phyloP scores from a whole-genome alignment of 1,139 yeast genomes.

The Sugiyamaella grinbergsii region DNA sequence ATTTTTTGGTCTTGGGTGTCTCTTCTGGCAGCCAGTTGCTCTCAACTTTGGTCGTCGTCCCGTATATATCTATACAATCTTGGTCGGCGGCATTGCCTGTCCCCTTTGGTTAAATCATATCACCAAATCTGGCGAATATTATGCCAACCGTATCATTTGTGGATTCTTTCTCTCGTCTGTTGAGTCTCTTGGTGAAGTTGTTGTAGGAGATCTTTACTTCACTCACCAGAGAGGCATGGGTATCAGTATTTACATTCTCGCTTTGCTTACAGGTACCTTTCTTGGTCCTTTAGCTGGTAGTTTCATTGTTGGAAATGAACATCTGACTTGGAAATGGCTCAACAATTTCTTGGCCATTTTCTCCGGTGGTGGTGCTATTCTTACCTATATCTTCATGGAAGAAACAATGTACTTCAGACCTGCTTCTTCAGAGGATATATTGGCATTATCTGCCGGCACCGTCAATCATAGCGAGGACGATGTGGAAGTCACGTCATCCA shows the following conservation, averaged over 20 bases:
- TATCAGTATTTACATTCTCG: constrained; percentile 74
- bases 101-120: constrained; percentile 39
- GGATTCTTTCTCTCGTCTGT: constrained; percentile 58
- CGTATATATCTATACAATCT: constrained; percentile 44
- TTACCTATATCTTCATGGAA: constrained; percentile 62
- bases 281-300: constrained; percentile 79
- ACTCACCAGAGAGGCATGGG: constrained; percentile 77
- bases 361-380: constrained; percentile 57
- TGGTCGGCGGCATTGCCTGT: constrained; percentile 34
- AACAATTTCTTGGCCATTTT: constrained; percentile 77
- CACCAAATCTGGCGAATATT: constrained; percentile 38
- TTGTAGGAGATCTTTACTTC: constrained; percentile 49
- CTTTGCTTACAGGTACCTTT: constrained; percentile 74
- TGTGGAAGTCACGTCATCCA: constrained; percentile 2
- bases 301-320: constrained; percentile 56
- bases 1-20: constrained; percentile 54
- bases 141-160: constrained; percentile 46
- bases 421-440: constrained; percentile 21
- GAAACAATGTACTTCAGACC: constrained; percentile 70
- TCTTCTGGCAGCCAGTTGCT: constrained; percentile 54
- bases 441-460: constrained; percentile 8
- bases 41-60: constrained; percentile 58
- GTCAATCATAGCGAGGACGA: constrained; percentile 3
- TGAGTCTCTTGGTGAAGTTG: constrained; percentile 57
- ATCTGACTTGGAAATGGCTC: constrained; percentile 71